These are phyloP conservation scores for Fusarium sp. DNA, from an alignment of 2,329 filamentous ascomycete genomes.

Conservation along the genomic window DNA sequence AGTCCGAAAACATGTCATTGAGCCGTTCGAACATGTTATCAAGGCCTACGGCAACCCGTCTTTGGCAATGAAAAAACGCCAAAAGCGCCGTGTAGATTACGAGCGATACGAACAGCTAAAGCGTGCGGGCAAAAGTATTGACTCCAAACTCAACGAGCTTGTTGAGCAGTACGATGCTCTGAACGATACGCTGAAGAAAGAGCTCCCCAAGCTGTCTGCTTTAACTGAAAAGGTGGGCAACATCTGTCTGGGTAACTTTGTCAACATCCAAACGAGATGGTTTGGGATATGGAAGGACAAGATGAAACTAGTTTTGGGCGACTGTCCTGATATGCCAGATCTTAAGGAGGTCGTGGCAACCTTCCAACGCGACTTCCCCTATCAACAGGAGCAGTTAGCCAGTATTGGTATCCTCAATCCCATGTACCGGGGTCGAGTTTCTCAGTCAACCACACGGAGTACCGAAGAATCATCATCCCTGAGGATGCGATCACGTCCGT, in stretches of 20 bases:
- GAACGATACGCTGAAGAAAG: constrained; percentile 92
- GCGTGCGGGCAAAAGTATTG: constrained; percentile 83
- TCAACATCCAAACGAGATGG: constrained; percentile 87
- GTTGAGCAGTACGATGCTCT: constrained; percentile 91
- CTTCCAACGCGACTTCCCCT: constrained; percentile 82
- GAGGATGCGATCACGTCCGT: constrained; percentile 60
- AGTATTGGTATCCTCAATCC: constrained; percentile 83
- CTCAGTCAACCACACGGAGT: constrained; percentile 67
- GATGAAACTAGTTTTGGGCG: constrained; percentile 77
- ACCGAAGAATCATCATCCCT: constrained; percentile 58
- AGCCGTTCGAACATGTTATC: constrained; percentile 82
- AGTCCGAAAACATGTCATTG: constrained; percentile 84
- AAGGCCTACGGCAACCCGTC: constrained; percentile 85
- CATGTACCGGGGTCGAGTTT: constrained; percentile 67
- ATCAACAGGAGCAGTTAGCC: constrained; percentile 76
- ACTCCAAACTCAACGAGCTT: constrained; percentile 84
- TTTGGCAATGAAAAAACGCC: constrained; percentile 90
- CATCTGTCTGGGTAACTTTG: constrained; percentile 82
- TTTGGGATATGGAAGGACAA: constrained; percentile 85
- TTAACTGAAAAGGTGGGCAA: constrained; percentile 87
- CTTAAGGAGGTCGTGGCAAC: constrained; percentile 77
- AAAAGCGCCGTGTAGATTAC: constrained; percentile 91
- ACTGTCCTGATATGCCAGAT: constrained; percentile 69
- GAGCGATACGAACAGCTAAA: constrained; percentile 82
- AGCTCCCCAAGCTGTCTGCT: constrained; percentile 84